Conservation (phyloP, 2,329 filamentous ascomycete genomes). For the Penicillium sp. region DNA sequence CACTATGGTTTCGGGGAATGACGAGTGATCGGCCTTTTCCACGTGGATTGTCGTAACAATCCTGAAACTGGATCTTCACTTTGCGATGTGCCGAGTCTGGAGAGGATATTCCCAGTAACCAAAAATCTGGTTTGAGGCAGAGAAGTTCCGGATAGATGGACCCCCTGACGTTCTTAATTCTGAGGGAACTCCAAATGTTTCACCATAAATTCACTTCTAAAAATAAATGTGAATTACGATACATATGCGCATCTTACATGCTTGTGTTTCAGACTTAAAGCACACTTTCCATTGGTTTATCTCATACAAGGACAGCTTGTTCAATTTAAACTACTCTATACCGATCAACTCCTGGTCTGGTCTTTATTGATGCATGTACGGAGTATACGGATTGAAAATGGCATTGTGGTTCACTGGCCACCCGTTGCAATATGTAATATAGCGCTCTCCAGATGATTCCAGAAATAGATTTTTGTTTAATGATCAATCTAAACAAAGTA, state of each 20-base stretch:
- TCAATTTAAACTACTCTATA: background rate
- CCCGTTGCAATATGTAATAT: background rate
- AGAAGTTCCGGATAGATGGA: constrained; percentile 2
- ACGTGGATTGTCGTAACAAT: constrained; percentile 3
- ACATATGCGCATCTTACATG: background rate
- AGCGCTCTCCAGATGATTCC: background rate
- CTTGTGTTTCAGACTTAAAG: constrained; percentile 1
- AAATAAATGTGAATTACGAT: background rate
- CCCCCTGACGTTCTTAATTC: background rate
- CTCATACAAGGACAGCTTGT: background rate
- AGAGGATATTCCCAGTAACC: background rate
- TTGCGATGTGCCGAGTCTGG: background rate
- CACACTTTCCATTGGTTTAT: background rate
- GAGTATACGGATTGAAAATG: background rate
- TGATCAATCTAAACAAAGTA: background rate
- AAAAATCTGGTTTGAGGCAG: background rate
- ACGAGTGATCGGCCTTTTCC: background rate
- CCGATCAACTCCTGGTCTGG: background rate
- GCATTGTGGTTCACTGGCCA: background rate
- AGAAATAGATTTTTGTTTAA: background rate
- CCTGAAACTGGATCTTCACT: constrained; percentile 2
- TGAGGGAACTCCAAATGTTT: background rate
- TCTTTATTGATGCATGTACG: background rate
- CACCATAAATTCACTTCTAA: constrained; percentile 3
- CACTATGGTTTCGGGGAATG: background rate